Percentiles rank a stretch among this genome's conserved stretches.
Conservation (phyloP, 768 basidiomycete species). For the Tylopilus felleus region DNA sequence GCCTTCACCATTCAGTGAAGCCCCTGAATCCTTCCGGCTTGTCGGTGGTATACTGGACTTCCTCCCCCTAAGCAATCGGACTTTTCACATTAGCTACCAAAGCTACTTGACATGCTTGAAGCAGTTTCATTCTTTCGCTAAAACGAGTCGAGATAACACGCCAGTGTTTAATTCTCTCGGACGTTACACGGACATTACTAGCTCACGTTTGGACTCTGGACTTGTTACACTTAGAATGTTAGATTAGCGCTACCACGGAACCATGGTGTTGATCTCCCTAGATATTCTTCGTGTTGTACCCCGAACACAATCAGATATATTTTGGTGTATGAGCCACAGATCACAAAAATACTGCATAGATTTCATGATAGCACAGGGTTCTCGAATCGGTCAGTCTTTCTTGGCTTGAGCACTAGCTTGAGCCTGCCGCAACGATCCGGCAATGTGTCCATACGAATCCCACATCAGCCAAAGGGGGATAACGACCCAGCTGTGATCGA, state of each 20-base stretch:
- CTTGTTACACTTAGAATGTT: neutral
- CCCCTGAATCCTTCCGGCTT: neutral
- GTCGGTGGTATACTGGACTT: neutral
- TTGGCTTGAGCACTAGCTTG: constrained; percentile 37
- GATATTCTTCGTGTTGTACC: neutral
- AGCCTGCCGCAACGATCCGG: constrained; percentile 49
- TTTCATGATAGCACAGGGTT: neutral
- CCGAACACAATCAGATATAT: neutral
- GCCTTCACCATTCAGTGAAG: constrained; percentile 48
- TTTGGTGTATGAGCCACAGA: neutral
- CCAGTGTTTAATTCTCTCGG: constrained; percentile 2
- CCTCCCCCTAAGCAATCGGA: neutral
- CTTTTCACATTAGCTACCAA: neutral
- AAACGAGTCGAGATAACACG: neutral
- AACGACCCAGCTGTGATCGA: constrained; percentile 64
- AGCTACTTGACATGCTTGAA: neutral
- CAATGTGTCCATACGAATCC: constrained; percentile 73
- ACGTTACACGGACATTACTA: constrained; percentile 17
- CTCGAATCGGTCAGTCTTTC: constrained; percentile 24
- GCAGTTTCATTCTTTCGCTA: constrained; percentile 7
- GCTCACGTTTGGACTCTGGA: neutral
- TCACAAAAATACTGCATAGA: no score
- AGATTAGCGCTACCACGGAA: neutral
- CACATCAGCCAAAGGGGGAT: constrained; percentile 74
- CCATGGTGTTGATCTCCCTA: neutral